phyloP scores from a whole-genome alignment of 1,284 basidiomycete species.

The Ceratobasidium sp. region DNA sequence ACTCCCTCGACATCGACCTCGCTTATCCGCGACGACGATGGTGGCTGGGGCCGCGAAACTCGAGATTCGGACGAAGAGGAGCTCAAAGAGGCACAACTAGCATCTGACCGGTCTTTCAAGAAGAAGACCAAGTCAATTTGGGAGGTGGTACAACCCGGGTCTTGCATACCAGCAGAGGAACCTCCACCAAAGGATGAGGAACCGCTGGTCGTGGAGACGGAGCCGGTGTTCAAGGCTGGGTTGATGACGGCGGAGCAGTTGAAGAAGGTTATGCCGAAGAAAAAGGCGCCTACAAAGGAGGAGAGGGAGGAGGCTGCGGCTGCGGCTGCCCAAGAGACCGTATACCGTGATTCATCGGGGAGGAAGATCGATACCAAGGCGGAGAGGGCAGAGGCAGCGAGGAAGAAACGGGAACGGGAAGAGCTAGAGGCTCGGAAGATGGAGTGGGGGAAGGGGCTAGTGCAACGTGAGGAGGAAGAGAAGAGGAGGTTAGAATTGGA shows the following conservation, averaged over 20 bases:
- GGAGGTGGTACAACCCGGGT: conserved; percentile 62
- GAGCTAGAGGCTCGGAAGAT: conserved; percentile 90
- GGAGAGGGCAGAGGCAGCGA: conserved; percentile 83
- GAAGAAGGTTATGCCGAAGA: conserved; percentile 64
- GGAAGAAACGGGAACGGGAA: conserved; percentile 79
- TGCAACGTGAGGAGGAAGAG: conserved; percentile 84
- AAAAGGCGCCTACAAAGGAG: conserved; percentile 58
- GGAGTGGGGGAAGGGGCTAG: conserved; percentile 96
- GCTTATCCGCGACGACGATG: conserved; percentile 68
- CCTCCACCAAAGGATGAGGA: conserved; percentile 76
- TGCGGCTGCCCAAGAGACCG: conserved; percentile 82
- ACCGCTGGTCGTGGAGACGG: conserved; percentile 66
- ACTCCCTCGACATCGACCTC: conserved; percentile 57
- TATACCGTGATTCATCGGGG: conserved; percentile 93
- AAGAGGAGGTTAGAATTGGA: conserved; percentile 72
- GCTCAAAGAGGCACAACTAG: conserved; percentile 64
- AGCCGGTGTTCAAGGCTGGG: conserved; percentile 72
- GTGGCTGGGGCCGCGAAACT: conserved; percentile 66
- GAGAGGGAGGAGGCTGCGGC: conserved; percentile 66
- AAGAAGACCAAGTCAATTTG: conserved; percentile 63
- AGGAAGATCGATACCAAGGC: conserved; percentile 90
- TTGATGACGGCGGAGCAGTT: conserved; percentile 74
- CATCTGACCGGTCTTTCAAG: conserved; percentile 79
- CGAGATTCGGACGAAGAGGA: conserved; percentile 55
- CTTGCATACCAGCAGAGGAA: conserved; percentile 69